phyloP scores from a whole-genome alignment of 2,329 filamentous ascomycete species.

The Neofusicoccum ribis region DNA sequence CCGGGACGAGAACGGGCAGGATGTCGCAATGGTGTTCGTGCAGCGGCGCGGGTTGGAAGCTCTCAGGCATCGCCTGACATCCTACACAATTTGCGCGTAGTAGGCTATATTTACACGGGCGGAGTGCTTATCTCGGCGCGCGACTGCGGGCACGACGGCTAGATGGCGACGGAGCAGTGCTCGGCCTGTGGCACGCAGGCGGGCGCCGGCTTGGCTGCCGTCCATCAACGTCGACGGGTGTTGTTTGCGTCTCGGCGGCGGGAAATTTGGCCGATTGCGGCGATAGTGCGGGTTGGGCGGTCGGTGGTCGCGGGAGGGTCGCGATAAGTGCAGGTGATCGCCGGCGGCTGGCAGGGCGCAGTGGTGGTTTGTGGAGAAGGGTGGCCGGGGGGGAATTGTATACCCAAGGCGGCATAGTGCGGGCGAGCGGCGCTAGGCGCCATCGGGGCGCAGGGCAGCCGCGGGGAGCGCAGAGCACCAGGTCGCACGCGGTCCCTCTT shows the following conservation, averaged over 20 bases:
- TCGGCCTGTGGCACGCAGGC: background rate
- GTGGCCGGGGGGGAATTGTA: conserved; percentile 13
- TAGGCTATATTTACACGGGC: conserved; percentile 14
- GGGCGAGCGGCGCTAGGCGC: background rate
- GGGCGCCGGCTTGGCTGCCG: background rate
- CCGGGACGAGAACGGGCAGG: background rate
- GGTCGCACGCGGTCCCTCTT: conserved; percentile 17
- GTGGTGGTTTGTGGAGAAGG: background rate
- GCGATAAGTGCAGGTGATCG: conserved; percentile 10
- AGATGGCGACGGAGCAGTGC: background rate
- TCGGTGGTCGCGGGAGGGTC: background rate
- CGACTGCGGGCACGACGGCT: background rate
- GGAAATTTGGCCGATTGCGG: conserved; percentile 17
- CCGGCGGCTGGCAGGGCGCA: background rate
- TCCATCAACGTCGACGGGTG: background rate
- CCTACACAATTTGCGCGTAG: background rate
- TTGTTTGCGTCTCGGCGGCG: conserved; percentile 2
- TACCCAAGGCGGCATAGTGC: conserved; percentile 14
- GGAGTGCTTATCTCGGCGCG: background rate
- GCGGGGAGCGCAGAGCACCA: background rate
- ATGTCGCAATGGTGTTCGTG: background rate
- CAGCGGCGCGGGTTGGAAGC: background rate
- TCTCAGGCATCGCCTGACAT: background rate
- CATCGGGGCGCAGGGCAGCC: conserved; percentile 6
- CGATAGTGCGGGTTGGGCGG: conserved; percentile 1